Evolutionary conservation across 2,329 filamentous ascomycete genomes (phyloP).

Genomic region (Ophiostoma montium): DNA sequence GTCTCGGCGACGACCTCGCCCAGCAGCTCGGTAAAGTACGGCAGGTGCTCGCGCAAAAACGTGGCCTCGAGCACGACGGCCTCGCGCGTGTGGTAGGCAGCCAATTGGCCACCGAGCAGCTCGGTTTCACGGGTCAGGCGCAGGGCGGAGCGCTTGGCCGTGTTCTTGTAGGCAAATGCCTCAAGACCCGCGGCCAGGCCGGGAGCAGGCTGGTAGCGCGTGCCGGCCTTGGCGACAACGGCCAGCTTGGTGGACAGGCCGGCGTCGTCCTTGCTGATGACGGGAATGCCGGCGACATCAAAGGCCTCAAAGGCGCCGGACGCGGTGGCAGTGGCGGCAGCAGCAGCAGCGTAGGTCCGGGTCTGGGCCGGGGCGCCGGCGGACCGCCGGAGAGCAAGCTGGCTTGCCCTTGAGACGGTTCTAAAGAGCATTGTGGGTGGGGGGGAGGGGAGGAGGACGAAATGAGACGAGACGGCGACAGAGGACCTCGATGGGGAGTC

Average conservation of each 20-base stretch:
- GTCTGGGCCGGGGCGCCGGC: slow-evolving; percentile 19
- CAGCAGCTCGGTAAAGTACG: slow-evolving; percentile 93
- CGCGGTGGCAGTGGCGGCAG: slow-evolving; percentile 29
- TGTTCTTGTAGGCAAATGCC: slow-evolving; percentile 97
- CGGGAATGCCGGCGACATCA: slow-evolving; percentile 78
- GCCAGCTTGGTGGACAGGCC: slow-evolving; percentile 84
- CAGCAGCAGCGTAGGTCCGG: slow-evolving; percentile 36
- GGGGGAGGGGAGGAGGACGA: not conserved
- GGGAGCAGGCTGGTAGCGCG: slow-evolving; percentile 78
- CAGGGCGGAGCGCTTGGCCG: slow-evolving; percentile 72
- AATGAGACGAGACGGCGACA: slow-evolving; percentile 24
- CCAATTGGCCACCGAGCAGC: slow-evolving; percentile 83
- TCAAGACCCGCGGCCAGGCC: slow-evolving; percentile 82
- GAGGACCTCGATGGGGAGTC: slow-evolving; percentile 23
- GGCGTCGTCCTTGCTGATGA: slow-evolving; percentile 77
- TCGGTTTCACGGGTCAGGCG: slow-evolving; percentile 92
- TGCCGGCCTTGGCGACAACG: slow-evolving; percentile 85
- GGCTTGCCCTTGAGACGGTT: slow-evolving; percentile 44
- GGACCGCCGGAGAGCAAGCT: slow-evolving; percentile 41
- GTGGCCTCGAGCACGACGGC: slow-evolving; percentile 83
- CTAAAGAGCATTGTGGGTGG: slow-evolving; percentile 39
- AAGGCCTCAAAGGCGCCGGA: slow-evolving; percentile 79
- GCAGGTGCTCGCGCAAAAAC: slow-evolving; percentile 90
- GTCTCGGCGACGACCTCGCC: slow-evolving; percentile 82
- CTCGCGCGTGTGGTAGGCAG: slow-evolving; percentile 80